phyloP scores from a whole-genome alignment of 2,329 filamentous ascomycete genomes.

The Fusarium veterinarium region DNA sequence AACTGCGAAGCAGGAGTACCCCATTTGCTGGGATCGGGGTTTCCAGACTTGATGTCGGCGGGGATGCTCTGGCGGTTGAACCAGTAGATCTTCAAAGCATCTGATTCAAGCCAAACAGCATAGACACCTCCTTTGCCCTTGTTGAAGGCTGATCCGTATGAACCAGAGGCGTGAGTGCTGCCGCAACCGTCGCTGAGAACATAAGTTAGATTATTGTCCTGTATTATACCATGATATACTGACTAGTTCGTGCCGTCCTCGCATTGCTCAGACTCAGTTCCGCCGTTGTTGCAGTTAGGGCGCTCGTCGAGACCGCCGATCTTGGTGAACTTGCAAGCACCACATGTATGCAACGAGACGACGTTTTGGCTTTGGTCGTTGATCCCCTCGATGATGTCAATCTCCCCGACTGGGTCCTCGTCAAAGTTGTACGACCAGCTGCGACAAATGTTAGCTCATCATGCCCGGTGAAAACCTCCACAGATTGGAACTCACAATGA shows the following conservation, averaged over 20 bases:
- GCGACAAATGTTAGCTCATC: not conserved
- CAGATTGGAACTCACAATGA: constrained; percentile 20
- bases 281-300: constrained; percentile 60
- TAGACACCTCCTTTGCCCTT: constrained; percentile 71
- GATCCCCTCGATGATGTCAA: constrained; percentile 80
- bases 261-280: constrained; percentile 28
- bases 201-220: not conserved
- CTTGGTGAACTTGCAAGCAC: constrained; percentile 56
- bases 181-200: constrained; percentile 8
- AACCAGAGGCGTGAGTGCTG: constrained; percentile 1
- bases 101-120: constrained; percentile 74
- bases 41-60: constrained; percentile 65
- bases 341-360: constrained; percentile 73
- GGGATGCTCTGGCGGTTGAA: constrained; percentile 74
- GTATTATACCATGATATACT: fast-evolving
- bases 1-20: constrained; percentile 74
- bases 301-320: constrained; percentile 56
- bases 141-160: constrained; percentile 10
- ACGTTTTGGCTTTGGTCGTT: constrained; percentile 66
- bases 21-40: constrained; percentile 72
- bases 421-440: constrained; percentile 24
- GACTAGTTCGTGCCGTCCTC: constrained; percentile 30
- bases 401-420: constrained; percentile 63
- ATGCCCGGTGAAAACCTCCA: fast-evolving
- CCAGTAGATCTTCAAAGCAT: constrained; percentile 78